Conservation (phyloP, 495 filamentous ascomycete species). For the Poronia punctata region DNA sequence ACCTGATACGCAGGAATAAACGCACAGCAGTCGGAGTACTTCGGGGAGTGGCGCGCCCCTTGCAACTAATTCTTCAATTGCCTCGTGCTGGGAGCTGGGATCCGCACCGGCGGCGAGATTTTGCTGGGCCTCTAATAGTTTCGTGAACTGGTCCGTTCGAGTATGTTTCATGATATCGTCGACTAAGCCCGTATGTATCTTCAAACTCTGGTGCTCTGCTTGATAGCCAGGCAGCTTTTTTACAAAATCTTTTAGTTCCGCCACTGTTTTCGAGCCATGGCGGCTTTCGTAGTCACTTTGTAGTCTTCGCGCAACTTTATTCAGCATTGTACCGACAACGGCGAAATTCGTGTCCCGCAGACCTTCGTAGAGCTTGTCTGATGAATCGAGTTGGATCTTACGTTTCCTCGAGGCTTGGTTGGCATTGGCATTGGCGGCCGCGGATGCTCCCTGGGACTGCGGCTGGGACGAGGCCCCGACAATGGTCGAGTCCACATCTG, state of each 20-base stretch:
- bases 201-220: constrained; percentile 84
- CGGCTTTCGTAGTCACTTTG: constrained; percentile 83
- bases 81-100: constrained; percentile 77
- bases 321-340: constrained; percentile 79
- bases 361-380: constrained; percentile 82
- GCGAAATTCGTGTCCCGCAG: constrained; percentile 92
- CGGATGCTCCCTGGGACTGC: constrained; percentile 45
- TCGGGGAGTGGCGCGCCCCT: constrained; percentile 71
- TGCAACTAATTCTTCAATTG: constrained; percentile 87
- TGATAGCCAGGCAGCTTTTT: constrained; percentile 86
- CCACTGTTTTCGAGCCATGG: constrained; percentile 79
- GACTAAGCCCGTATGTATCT: constrained; percentile 82
- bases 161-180: constrained; percentile 95
- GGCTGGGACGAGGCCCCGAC: constrained; percentile 62
- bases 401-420: constrained; percentile 56
- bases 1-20: constrained; percentile 84
- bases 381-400: constrained; percentile 83
- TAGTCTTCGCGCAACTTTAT: constrained; percentile 83
- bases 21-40: constrained; percentile 77
- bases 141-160: constrained; percentile 76
- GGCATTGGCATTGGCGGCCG: constrained; percentile 25
- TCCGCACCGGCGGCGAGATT: constrained; percentile 90
- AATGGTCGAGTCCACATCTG: constrained; percentile 88
- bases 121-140: constrained; percentile 87
- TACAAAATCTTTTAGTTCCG: constrained; percentile 89